A percentile compares a stretch with the other conserved stretches of the same genome.
These are phyloP conservation scores for Lactifluus volemus DNA, from an alignment of 768 basidiomycete species.

Conservation along the genomic window DNA sequence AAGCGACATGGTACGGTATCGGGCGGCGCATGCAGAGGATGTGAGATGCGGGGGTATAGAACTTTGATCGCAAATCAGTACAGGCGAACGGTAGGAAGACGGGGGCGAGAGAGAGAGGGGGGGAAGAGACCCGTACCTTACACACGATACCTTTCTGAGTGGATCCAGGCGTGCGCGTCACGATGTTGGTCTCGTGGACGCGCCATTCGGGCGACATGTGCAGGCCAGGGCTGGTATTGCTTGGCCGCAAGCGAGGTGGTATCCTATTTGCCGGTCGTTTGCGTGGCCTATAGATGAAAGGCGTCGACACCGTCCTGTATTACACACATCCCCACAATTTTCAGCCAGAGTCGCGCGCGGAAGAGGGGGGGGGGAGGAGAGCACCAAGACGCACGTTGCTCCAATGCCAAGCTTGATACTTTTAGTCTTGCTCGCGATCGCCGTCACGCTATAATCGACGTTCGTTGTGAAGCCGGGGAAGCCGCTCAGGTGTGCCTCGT, in stretches of 20 bases:
- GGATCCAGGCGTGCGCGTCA: constrained; percentile 9
- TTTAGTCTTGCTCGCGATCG: constrained; percentile 45
- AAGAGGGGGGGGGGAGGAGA: neutral
- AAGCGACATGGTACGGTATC: constrained; percentile 61
- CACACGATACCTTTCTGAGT: neutral
- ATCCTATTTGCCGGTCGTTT: constrained; percentile 48
- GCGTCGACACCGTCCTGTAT: constrained; percentile 45
- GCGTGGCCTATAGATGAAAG: constrained; percentile 58
- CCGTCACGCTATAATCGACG: constrained; percentile 54
- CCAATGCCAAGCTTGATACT: constrained; percentile 45
- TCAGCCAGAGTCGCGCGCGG: neutral
- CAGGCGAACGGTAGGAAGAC: neutral
- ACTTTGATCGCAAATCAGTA: constrained; percentile 19
- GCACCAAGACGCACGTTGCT: constrained; percentile 36
- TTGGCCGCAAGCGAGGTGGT: constrained; percentile 36
- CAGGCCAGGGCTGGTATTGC: constrained; percentile 32
- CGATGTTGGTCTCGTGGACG: constrained; percentile 32
- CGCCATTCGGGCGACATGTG: constrained; percentile 42
- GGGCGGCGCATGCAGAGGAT: constrained; percentile 47
- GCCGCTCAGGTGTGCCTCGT: constrained; percentile 56
- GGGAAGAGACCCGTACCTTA: neutral
- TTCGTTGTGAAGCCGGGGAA: constrained; percentile 64
- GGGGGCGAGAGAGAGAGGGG: neutral
- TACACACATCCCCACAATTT: neutral
- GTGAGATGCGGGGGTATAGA: constrained; percentile 51